Evolutionary conservation across 2,329 filamentous ascomycete species (phyloP).

Genomic region (Aspergillus pseudonomiae): DNA sequence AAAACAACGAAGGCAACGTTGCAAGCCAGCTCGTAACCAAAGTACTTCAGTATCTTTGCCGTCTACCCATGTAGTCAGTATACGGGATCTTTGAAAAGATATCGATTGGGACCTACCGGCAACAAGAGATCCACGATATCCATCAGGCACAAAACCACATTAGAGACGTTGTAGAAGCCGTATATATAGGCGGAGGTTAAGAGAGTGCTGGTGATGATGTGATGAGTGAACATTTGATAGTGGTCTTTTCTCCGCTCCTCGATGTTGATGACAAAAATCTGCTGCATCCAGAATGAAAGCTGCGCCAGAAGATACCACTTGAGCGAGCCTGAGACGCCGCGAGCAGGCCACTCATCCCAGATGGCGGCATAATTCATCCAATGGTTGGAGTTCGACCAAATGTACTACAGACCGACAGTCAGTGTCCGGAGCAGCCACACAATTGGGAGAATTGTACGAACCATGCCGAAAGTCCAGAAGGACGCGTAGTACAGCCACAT

Average conservation of each 20-base stretch:
- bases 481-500: conserved; percentile 78
- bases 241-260: conserved; percentile 94
- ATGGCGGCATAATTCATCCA: conserved; percentile 76
- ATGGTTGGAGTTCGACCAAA: conserved; percentile 76
- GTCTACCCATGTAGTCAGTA: conserved; percentile 52
- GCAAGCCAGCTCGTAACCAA: conserved; percentile 74
- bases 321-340: conserved; percentile 71
- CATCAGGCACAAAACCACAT: conserved; percentile 88
- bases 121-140: conserved; percentile 89
- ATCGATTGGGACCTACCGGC: conserved; percentile 62
- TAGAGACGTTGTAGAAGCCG: conserved; percentile 83
- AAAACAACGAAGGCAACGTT: conserved; percentile 85
- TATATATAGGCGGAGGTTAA: conserved; percentile 84
- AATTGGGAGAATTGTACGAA: conserved; percentile 49
- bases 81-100: background rate
- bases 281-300: conserved; percentile 91
- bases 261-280: conserved; percentile 91
- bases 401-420: conserved; percentile 60
- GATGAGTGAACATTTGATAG: conserved; percentile 93
- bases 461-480: conserved; percentile 84
- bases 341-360: conserved; percentile 82
- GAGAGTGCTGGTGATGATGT: conserved; percentile 83
- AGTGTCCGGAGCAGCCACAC: background rate
- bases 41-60: conserved; percentile 92
- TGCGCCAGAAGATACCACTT: conserved; percentile 92